Conservation (phyloP, 2,329 filamentous ascomycete species). For the Escovopsis sp. region DNA sequence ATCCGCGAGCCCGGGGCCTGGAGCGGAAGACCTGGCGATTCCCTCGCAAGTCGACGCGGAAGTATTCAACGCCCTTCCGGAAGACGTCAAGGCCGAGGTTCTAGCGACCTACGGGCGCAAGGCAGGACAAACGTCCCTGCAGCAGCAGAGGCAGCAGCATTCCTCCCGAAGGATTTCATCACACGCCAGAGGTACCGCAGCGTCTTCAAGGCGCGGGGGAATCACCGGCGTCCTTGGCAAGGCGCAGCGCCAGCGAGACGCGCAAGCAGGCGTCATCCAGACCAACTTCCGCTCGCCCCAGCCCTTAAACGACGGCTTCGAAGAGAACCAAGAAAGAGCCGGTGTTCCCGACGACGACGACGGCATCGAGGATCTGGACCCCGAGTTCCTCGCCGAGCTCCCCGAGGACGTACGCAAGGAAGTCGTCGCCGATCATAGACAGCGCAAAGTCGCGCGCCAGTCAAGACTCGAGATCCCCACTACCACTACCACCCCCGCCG, state of each 20-base stretch:
- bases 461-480: conserved; percentile 29
- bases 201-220: conserved; percentile 50
- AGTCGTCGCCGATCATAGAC: conserved; percentile 55
- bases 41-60: conserved; percentile 76
- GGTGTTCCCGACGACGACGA: conserved; percentile 14
- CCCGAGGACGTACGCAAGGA: conserved; percentile 69
- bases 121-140: conserved; percentile 25
- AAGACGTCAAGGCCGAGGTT: conserved; percentile 73
- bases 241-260: conserved; percentile 35
- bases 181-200: conserved; percentile 11
- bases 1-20: conserved; percentile 25
- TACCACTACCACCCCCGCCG: background rate
- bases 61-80: conserved; percentile 67
- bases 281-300: conserved; percentile 50
- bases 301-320: conserved; percentile 12
- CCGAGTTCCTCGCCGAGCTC: conserved; percentile 65
- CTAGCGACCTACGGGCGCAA: conserved; percentile 49
- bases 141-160: conserved; percentile 34
- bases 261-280: conserved; percentile 49
- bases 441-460: conserved; percentile 40
- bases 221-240: conserved; percentile 25
- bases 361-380: conserved; percentile 39
- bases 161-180: conserved; percentile 9
- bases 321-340: no score
- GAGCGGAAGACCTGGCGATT: conserved; percentile 22